Conservation (phyloP, 202 grass and related monocot genomes). For the Panicum hallii region DNA sequence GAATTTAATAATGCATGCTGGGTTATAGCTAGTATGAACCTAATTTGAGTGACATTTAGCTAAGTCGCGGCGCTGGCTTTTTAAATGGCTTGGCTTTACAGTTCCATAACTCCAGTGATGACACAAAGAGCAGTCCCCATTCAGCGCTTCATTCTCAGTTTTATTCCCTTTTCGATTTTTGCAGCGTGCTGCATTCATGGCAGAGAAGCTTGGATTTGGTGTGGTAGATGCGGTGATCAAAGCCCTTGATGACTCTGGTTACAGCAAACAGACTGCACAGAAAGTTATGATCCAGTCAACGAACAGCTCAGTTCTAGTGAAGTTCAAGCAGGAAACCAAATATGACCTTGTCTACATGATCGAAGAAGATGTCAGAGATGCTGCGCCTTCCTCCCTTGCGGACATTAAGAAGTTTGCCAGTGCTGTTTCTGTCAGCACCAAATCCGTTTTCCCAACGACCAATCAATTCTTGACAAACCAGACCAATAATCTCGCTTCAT, state of each 20-base stretch:
- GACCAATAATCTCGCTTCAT: conserved; percentile 48
- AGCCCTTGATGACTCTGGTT: conserved; percentile 63
- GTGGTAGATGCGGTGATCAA: conserved; percentile 67
- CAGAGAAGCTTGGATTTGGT: conserved; percentile 63
- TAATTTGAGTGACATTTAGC: background rate
- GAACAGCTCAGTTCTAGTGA: conserved; percentile 75
- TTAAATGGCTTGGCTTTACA: too few relatives aligned
- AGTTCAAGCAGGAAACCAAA: conserved; percentile 75
- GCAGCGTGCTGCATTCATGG: conserved; percentile 79
- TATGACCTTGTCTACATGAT: conserved; percentile 84
- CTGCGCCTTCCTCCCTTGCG: conserved; percentile 59
- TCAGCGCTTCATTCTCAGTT: background rate
- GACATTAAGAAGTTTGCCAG: conserved; percentile 83
- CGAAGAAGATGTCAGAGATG: conserved; percentile 55
- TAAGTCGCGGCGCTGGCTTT: background rate
- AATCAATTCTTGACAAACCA: conserved; percentile 39
- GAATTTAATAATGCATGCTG: conserved; percentile 33
- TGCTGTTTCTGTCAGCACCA: conserved; percentile 65
- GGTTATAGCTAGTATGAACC: conserved; percentile 19
- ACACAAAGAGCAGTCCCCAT: too few relatives aligned
- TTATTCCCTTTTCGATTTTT: conserved; percentile 27
- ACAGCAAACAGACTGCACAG: conserved; percentile 61
- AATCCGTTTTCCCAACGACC: conserved; percentile 55
- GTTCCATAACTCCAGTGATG: too few relatives aligned
- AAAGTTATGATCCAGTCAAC: conserved; percentile 79